These are phyloP conservation scores for Chaetomium globosum DNA, from an alignment of 2,329 filamentous ascomycete genomes.

Conservation along the genomic window DNA sequence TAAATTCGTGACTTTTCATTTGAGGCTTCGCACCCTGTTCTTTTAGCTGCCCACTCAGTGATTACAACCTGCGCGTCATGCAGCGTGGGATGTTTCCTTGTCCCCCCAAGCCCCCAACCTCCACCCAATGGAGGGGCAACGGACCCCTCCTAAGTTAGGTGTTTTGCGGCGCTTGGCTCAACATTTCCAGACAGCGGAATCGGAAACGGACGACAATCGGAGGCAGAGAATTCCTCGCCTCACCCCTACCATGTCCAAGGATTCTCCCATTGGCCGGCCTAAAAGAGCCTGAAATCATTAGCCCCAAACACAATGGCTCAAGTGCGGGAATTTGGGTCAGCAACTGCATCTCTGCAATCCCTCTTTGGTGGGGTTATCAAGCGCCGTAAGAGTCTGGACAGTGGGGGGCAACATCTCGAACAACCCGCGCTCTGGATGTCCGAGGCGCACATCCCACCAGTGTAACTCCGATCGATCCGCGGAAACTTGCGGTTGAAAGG, in stretches of 20 bases:
- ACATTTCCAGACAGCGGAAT: constrained; percentile 26
- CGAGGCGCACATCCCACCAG: not conserved
- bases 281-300: constrained; percentile 33
- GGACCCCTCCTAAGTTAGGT: constrained; percentile 23
- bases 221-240: constrained; percentile 24
- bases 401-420: constrained; percentile 27
- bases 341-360: constrained; percentile 20
- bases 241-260: not conserved
- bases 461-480: constrained; percentile 31
- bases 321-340: constrained; percentile 35
- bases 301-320: constrained; percentile 19
- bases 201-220: constrained; percentile 29
- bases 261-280: constrained; percentile 28
- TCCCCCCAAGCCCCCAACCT: not conserved
- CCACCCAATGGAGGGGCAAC: constrained; percentile 26
- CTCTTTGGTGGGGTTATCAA: constrained; percentile 25
- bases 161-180: constrained; percentile 25
- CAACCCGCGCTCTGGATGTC: not conserved
- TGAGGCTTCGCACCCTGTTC: not conserved
- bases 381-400: constrained; percentile 17
- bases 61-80: not conserved
- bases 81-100: not conserved
- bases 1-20: not conserved
- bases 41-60: not conserved
- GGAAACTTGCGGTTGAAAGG: constrained; percentile 26